Percentiles rank a stretch among this genome's conserved stretches.
phyloP scores from a whole-genome alignment of 495 filamentous ascomycete species.

The Neurospora discreta region DNA sequence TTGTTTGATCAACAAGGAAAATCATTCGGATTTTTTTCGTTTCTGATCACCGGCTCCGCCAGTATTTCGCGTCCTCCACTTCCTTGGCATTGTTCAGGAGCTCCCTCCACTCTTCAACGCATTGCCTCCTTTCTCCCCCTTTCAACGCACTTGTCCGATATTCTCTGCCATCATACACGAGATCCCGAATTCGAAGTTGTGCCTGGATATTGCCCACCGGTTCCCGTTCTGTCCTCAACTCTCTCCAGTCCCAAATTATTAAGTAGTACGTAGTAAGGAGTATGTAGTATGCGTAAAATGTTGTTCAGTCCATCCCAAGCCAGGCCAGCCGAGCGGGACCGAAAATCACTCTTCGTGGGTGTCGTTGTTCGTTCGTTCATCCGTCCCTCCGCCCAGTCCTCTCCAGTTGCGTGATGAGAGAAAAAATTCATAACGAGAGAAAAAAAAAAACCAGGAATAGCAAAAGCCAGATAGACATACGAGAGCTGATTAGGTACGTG shows the following conservation, averaged over 20 bases:
- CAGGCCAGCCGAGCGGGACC: not conserved
- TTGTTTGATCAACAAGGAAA: not conserved
- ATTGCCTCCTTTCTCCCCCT: not conserved
- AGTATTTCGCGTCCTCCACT: not conserved
- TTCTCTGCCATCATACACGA: not conserved
- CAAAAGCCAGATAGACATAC: not conserved
- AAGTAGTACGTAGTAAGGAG: not conserved
- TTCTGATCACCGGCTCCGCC: not conserved
- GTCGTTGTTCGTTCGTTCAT: not conserved
- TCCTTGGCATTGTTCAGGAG: not conserved
- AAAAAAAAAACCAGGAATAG: not conserved
- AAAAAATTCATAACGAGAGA: not conserved
- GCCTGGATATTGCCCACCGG: not conserved
- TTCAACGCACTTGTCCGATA: not conserved
- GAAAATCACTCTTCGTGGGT: not conserved
- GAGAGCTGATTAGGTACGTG: not conserved
- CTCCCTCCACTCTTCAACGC: not conserved
- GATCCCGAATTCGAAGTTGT: not conserved
- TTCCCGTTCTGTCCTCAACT: not conserved
- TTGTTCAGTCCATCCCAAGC: not conserved
- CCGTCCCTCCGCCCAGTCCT: not conserved
- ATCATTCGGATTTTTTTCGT: not conserved
- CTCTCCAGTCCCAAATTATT: not conserved
- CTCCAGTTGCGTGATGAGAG: not conserved
- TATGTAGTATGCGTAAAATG: not conserved